A percentile compares a stretch with the other conserved stretches of the same genome.
Conservation (phyloP, 2,329 filamentous ascomycete species). For the Diaporthe sp. region DNA sequence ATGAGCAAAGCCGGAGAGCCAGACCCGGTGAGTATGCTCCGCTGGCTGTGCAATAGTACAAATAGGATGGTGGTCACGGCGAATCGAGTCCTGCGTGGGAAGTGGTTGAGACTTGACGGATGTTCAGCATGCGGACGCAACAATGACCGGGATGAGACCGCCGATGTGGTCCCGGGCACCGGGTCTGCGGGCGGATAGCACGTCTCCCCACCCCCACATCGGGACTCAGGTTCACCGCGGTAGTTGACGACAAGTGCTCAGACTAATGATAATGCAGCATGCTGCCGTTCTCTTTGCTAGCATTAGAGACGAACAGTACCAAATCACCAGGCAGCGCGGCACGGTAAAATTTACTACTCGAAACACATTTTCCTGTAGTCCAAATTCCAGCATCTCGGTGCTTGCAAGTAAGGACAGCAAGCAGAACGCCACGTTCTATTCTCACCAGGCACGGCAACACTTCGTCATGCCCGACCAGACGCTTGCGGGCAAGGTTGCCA, state of each 20-base stretch:
- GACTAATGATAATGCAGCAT: background rate
- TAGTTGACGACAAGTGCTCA: constrained; percentile 1
- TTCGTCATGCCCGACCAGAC: constrained; percentile 39
- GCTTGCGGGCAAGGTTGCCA: constrained; percentile 61
- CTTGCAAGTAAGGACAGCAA: background rate
- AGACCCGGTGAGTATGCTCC: background rate
- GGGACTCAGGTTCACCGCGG: background rate
- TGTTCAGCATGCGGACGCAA: background rate
- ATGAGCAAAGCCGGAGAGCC: background rate
- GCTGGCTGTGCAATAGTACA: background rate
- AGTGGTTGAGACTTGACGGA: background rate
- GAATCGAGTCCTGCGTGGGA: background rate
- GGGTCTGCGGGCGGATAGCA: constrained; percentile 3
- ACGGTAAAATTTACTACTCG: background rate
- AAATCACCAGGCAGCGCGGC: too few species aligned
- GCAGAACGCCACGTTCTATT: background rate
- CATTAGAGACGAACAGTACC: background rate
- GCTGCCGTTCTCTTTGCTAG: background rate
- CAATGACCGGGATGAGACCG: background rate
- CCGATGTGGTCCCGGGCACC: constrained; percentile 10
- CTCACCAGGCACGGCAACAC: background rate
- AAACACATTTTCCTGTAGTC: background rate
- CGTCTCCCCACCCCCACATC: constrained; percentile 21
- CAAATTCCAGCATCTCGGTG: background rate
- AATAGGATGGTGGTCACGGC: too few species aligned